Base-by-base conservation (phyloP, 2,329 filamentous ascomycete genomes). In the Mycosphaerella arachidis region DNA sequence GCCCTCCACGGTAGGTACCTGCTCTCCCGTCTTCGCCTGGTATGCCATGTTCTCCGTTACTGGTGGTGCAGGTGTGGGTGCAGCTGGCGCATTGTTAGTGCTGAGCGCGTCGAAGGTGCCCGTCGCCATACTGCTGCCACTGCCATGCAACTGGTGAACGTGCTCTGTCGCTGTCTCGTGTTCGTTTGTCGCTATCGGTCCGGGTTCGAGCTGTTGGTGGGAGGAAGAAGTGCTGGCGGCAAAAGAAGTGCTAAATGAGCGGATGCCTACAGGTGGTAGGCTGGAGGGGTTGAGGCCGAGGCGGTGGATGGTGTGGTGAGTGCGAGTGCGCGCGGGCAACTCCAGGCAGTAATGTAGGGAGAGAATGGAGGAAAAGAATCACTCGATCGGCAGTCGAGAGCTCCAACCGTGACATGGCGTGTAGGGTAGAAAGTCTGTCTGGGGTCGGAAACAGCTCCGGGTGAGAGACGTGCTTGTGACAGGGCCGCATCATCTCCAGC, bases 201-300 rank as follows among this genome's bases (percentile, higher is more conserved):
- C 30, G 48, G 27, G 30, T 40, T 54, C 37, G 53, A 20, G 48
- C 24, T 20, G 55, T 53, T 16, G 24, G 31, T 43, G 48, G 30
- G 33, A 27, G 20, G 45, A 45, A 31, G 30, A 30, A 30, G 55
- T 57, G 55, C 35, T 57, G 27, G 48, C 46, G 10, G 29, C 43
- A 50, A 64, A 59, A 31, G 58, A 57, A 33, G 53, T 56, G 58
- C 53, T 45, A 55, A 60, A 64, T 6, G 62, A 62, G 57, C 56
- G 62, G 62, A 62, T 53, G 52, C 59, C 59, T 59, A 54, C 58
- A 30, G 59, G 56, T 31, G 59, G 59, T 57, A 59, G 57, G 50
- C 18, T 58, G 57, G 59, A 55, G 55, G 55, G 48, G 43, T 52
- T 50, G 4, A 62, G 55, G 20, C 55, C 59, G 59, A 62, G 57